Evolutionary conservation across 257 asterid species (phyloP).

Genomic region (Scutellaria galericulata): DNA sequence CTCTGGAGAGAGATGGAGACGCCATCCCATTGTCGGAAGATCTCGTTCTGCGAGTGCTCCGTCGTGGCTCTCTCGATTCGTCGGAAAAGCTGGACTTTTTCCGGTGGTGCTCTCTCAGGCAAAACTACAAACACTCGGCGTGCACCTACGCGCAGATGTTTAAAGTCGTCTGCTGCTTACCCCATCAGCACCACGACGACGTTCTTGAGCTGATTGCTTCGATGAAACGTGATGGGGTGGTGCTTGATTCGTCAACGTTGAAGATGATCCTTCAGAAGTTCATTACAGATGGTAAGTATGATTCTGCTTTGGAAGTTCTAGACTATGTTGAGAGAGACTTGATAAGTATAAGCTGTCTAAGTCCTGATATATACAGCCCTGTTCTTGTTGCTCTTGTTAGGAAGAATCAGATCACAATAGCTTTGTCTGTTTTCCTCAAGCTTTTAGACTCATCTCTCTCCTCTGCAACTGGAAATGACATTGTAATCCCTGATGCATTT

Average conservation of each 20-base stretch:
- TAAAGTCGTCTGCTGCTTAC: conserved; percentile 50
- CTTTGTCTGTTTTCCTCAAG: conserved; percentile 73
- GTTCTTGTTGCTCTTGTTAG: conserved; percentile 76
- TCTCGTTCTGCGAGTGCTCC: conserved; percentile 67
- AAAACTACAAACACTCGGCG: conserved; percentile 66
- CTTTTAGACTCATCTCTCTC: conserved; percentile 54
- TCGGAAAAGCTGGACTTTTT: conserved; percentile 70
- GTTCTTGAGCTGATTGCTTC: conserved; percentile 55
- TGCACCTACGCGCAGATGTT: conserved; percentile 68
- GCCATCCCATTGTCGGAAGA: conserved; percentile 60
- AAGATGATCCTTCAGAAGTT: conserved; percentile 75
- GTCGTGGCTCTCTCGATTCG: conserved; percentile 61
- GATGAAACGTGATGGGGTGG: conserved; percentile 62
- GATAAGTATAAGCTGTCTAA: conserved; percentile 45
- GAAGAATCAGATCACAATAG: conserved; percentile 65
- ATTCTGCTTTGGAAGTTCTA: conserved; percentile 68
- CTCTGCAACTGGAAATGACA: conserved; percentile 23
- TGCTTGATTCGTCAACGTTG: conserved; percentile 61
- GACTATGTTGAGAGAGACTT: conserved; percentile 59
- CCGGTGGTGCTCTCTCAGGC: conserved; percentile 72
- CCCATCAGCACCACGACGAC: conserved; percentile 54
- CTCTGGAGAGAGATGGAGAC: conserved; percentile 51
- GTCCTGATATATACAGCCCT: conserved; percentile 62
- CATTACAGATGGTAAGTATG: conserved; percentile 67
- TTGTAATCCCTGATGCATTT: conserved; percentile 61